phyloP scores from a whole-genome alignment of 352 stramenopile species.

The Pythium guiyangense region DNA sequence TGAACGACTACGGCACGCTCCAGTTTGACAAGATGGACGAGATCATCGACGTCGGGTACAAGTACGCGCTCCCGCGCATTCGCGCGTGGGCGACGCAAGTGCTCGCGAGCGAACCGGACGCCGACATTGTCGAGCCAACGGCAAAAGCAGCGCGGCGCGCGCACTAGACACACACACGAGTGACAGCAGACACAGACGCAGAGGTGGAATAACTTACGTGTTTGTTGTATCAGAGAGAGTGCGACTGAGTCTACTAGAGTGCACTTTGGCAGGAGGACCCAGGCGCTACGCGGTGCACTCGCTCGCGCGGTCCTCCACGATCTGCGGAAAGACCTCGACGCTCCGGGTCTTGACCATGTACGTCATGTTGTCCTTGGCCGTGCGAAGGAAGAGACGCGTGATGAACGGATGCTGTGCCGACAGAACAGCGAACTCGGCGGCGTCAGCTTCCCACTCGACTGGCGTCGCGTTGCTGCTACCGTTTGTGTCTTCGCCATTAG shows the following conservation, averaged over 20 bases:
- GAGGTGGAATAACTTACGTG: conserved; percentile 11
- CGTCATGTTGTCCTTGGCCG: conserved; percentile 59
- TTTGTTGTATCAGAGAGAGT: not conserved
- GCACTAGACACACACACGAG: too few relatives aligned
- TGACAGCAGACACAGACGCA: not conserved
- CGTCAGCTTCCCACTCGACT: conserved; percentile 32
- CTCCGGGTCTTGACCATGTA: conserved; percentile 42
- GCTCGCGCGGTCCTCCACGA: conserved; percentile 31
- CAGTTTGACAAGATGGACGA: conserved; percentile 92
- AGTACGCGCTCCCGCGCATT: conserved; percentile 72
- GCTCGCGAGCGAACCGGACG: conserved; percentile 48
- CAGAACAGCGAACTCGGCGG: conserved; percentile 35
- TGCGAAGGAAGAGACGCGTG: conserved; percentile 57
- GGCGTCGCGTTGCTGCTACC: not conserved
- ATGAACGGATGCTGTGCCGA: conserved; percentile 63
- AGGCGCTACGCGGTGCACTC: not conserved
- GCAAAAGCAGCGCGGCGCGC: not conserved
- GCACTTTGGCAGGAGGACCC: too few relatives aligned
- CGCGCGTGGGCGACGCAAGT: conserved; percentile 53
- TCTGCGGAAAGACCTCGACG: conserved; percentile 44
- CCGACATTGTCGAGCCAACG: conserved; percentile 40
- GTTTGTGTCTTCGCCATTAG: not conserved
- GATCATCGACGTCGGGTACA: conserved; percentile 85
- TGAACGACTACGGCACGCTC: conserved; percentile 87
- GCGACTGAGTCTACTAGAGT: not conserved